A percentile compares a stretch with the other conserved stretches of the same genome.
Evolutionary conservation across 805 yeast genomes (phyloP).

Genomic region (Pichia cephalocereana): DNA sequence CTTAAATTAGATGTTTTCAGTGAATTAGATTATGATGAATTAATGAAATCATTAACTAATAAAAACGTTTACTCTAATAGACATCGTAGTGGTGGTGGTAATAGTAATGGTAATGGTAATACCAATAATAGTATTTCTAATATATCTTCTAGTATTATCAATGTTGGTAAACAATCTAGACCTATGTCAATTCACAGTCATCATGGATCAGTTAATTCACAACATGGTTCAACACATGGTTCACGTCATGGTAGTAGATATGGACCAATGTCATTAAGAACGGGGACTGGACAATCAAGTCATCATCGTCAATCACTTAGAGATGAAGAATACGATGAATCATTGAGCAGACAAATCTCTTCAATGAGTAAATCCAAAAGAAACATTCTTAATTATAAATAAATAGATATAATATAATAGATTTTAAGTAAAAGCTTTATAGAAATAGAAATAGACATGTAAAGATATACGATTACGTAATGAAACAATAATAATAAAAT

Average conservation of each 20-base stretch:
- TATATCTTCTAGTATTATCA: not conserved
- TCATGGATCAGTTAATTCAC: not conserved
- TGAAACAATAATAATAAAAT: too few relatives aligned
- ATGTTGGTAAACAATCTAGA: not conserved
- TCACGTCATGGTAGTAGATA: constrained; percentile 3
- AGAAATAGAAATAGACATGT: too few relatives aligned
- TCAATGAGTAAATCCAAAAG: not conserved
- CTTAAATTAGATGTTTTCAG: constrained; percentile 27
- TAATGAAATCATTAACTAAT: constrained; percentile 13
- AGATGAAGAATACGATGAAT: not conserved
- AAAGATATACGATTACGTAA: too few relatives aligned
- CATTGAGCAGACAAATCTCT: not conserved
- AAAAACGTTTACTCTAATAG: constrained; percentile 10
- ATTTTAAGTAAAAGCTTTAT: too few relatives aligned
- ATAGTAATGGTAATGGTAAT: not conserved
- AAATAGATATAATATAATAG: too few relatives aligned
- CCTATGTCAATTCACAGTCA: not conserved
- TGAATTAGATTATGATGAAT: constrained; percentile 9
- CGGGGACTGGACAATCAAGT: not conserved
- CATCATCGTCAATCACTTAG: not conserved
- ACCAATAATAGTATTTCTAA: constrained; percentile 5
- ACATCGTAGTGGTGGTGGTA: not conserved
- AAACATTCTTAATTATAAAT: not conserved
- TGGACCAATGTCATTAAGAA: not conserved
- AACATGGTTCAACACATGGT: not conserved